Conservation (phyloP, 176 grass and related monocot genomes). For the Alopecurus myosuroides region DNA sequence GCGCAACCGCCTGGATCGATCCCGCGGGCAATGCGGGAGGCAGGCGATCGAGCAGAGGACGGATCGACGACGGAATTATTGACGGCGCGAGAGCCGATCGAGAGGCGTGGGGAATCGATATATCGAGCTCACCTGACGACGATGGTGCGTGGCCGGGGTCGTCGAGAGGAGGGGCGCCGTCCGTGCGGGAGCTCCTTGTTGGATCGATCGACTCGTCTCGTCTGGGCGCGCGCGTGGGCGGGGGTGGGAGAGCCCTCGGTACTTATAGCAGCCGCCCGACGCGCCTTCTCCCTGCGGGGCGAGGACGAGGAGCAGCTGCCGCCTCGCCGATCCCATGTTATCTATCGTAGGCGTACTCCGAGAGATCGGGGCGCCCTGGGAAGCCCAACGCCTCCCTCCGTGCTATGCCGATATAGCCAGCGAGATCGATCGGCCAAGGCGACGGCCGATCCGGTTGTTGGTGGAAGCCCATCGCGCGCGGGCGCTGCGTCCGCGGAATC, state of each 20-base stretch:
- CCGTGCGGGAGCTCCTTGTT: not conserved
- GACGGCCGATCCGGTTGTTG: not conserved
- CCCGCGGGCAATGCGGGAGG: not conserved
- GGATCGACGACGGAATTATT: not conserved
- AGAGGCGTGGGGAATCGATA: not conserved
- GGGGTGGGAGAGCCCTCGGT: not conserved
- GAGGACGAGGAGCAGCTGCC: not conserved
- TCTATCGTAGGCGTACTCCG: not conserved
- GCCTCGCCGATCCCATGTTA: constrained; percentile 1
- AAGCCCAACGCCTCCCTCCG: not conserved
- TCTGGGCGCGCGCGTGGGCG: constrained; percentile 4
- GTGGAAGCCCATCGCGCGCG: not conserved
- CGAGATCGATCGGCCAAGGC: not conserved
- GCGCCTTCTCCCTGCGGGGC: not conserved
- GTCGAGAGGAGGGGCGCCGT: not conserved
- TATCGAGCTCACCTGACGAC: not conserved
- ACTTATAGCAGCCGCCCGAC: not conserved
- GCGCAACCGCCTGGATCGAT: not conserved
- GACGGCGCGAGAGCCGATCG: no score
- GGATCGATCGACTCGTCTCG: not conserved
- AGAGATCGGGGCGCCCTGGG: not conserved
- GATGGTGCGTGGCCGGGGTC: not conserved
- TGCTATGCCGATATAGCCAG: not conserved
- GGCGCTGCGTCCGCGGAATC: not conserved
- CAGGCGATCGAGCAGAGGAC: not conserved